These are phyloP conservation scores for Yarrowia galli DNA, from an alignment of 1,139 yeast species.

Conservation along the genomic window DNA sequence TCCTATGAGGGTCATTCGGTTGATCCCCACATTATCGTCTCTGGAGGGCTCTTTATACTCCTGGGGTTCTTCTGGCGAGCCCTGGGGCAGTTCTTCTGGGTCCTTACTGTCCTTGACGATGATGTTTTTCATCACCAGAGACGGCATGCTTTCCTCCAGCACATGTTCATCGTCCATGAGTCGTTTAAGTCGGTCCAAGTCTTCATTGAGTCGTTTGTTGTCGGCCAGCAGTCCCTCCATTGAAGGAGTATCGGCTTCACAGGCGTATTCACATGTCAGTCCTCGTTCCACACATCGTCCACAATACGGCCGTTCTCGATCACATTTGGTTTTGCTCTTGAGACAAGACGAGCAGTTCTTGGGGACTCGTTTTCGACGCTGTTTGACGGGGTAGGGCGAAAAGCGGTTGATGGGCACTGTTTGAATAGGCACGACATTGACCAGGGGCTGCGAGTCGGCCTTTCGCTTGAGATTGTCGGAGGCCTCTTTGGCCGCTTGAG, in stretches of 20 bases:
- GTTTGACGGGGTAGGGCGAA: conserved; percentile 26
- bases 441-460: conserved; percentile 10
- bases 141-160: conserved; percentile 35
- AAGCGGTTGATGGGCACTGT: background rate
- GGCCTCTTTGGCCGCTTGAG: background rate
- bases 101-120: conserved; percentile 5
- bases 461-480: background rate
- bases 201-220: conserved; percentile 28
- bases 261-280: conserved; percentile 26
- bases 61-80: conserved; percentile 23
- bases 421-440: conserved; percentile 26
- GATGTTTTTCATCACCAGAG: conserved; percentile 27
- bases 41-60: conserved; percentile 10
- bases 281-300: conserved; percentile 36
- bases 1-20: conserved; percentile 25
- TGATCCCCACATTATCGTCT: conserved; percentile 28
- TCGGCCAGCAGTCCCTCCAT: conserved; percentile 22
- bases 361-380: conserved; percentile 31
- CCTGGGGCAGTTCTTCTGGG: background rate
- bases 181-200: conserved; percentile 26
- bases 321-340: conserved; percentile 35
- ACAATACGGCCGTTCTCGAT: conserved; percentile 26
- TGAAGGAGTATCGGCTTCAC: conserved; percentile 13
- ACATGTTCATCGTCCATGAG: conserved; percentile 33
- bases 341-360: conserved; percentile 37